Evolutionary conservation across 2,329 filamentous ascomycete genomes (phyloP).

Genomic region (Beauveria sp.): DNA sequence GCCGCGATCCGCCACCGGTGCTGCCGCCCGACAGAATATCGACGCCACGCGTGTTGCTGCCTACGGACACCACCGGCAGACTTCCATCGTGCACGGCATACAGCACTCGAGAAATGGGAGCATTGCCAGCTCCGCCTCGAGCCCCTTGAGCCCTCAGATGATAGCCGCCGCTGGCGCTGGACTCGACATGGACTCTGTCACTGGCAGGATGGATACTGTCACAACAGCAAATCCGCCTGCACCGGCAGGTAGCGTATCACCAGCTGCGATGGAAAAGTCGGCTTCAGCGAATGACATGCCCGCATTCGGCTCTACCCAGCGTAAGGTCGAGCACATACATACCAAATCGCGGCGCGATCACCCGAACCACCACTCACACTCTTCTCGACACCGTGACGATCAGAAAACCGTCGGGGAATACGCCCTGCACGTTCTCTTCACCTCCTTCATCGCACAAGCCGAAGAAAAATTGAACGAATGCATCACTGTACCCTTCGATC

Average conservation of each 20-base stretch:
- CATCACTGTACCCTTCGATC: conserved; percentile 69
- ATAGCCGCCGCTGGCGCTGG: conserved; percentile 61
- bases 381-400: conserved; percentile 63
- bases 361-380: conserved; percentile 68
- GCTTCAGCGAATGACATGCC: conserved; percentile 39
- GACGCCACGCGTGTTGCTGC: conserved; percentile 44
- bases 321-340: conserved; percentile 53
- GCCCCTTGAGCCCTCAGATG: conserved; percentile 80
- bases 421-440: conserved; percentile 92
- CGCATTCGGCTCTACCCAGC: conserved; percentile 37
- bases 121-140: conserved; percentile 69
- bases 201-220: conserved; percentile 38
- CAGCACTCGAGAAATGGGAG: conserved; percentile 90
- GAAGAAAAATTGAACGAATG: conserved; percentile 92
- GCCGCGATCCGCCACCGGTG: conserved; percentile 6
- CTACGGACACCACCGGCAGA: conserved; percentile 90
- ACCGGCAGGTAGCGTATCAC: not conserved
- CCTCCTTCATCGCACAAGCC: conserved; percentile 93
- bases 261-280: conserved; percentile 34
- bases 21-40: not conserved
- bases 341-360: conserved; percentile 65
- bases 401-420: conserved; percentile 96
- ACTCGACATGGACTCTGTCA: conserved; percentile 41
- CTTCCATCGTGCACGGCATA: conserved; percentile 92
- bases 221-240: conserved; percentile 36